Evolutionary conservation across 148 eudicot species (phyloP).

Genomic region (Pharnaceum exiguum): DNA sequence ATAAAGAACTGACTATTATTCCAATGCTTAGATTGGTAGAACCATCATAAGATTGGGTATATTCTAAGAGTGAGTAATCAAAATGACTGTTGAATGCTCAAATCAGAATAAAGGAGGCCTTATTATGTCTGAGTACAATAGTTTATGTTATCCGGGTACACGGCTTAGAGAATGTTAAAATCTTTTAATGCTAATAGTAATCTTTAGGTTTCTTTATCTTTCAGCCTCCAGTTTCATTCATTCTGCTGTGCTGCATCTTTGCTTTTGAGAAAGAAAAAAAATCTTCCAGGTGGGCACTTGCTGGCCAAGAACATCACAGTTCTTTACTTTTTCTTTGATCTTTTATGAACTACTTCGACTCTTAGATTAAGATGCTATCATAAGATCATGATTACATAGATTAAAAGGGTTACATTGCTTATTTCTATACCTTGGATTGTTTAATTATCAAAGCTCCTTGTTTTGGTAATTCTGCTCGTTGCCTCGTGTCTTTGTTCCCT

Average conservation of each 20-base stretch:
- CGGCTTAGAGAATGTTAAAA: not conserved
- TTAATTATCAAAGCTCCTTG: no score
- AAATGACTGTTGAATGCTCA: not conserved
- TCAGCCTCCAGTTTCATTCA: not conserved
- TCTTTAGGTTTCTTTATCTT: not conserved
- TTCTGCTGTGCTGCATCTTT: not conserved
- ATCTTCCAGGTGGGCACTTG: not conserved
- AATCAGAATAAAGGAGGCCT: not conserved
- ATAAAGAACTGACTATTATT: no score
- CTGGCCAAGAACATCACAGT: not conserved
- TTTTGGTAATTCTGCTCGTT: no score
- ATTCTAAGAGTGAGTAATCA: not conserved
- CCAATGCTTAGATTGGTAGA: not conserved
- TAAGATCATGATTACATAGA: no score
- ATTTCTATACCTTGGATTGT: no score
- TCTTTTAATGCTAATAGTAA: not conserved
- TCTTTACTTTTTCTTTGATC: not conserved
- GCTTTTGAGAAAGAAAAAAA: not conserved
- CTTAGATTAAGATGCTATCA: no score
- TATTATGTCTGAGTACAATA: conserved; percentile 3
- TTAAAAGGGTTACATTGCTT: no score
- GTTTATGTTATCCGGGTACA: not conserved
- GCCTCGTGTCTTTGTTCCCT: no score
- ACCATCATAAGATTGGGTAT: not conserved
- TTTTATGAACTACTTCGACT: conserved; percentile 9